Conservation (phyloP, 148 eudicot species). For the Polygonum aviculare region DNA sequence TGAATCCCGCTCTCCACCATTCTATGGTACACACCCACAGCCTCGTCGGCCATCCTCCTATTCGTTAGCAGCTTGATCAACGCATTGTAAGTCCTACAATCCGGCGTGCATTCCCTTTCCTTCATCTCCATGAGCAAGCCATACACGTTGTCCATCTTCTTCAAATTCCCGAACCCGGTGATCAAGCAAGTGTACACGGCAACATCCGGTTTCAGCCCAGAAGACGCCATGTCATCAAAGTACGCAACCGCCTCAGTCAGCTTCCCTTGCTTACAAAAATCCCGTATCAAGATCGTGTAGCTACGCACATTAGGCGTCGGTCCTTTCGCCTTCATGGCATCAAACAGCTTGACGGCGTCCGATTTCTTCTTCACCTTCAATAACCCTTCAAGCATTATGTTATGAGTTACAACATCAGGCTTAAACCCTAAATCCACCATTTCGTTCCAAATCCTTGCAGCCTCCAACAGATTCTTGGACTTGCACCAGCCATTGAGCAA, state of each 20-base stretch:
- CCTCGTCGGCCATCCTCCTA: slow-evolving; percentile 70
- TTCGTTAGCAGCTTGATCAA: slow-evolving; percentile 72
- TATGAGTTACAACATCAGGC: slow-evolving; percentile 70
- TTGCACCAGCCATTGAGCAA: slow-evolving; percentile 77
- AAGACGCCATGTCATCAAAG: slow-evolving; percentile 52
- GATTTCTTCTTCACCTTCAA: slow-evolving; percentile 39
- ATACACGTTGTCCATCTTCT: slow-evolving; percentile 68
- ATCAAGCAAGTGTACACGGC: slow-evolving; percentile 81
- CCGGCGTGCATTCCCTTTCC: slow-evolving; percentile 63
- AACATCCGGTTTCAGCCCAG: slow-evolving; percentile 67
- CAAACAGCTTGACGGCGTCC: slow-evolving; percentile 74
- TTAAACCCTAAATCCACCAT: slow-evolving; percentile 75
- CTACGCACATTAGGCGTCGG: slow-evolving; percentile 67
- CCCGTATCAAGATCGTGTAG: slow-evolving; percentile 70
- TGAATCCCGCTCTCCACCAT: slow-evolving; percentile 47
- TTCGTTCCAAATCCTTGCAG: slow-evolving; percentile 80
- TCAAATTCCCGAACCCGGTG: slow-evolving; percentile 69
- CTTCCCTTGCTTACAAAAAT: slow-evolving; percentile 65
- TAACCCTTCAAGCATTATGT: slow-evolving; percentile 52
- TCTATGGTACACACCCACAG: slow-evolving; percentile 58
- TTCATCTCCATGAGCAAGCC: slow-evolving; percentile 67
- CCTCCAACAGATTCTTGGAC: slow-evolving; percentile 72
- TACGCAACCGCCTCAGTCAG: slow-evolving; percentile 26
- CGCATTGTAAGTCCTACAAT: slow-evolving; percentile 60
- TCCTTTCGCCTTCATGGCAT: slow-evolving; percentile 81